Base-by-base conservation (phyloP, 305 asterid species). In the Solanum hybrid region DNA sequence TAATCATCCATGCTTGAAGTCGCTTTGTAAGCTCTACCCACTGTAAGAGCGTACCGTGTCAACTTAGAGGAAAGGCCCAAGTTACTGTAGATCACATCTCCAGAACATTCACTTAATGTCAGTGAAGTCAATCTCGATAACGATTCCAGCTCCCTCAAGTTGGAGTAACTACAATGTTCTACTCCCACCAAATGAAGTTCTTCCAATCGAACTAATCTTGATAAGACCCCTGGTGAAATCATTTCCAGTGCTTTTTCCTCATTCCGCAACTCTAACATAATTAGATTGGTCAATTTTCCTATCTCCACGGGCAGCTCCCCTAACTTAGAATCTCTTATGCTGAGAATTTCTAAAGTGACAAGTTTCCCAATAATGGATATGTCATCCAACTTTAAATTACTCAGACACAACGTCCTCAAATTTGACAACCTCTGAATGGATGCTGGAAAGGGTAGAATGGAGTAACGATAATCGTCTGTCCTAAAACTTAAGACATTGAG, bases 181-280 rank as follows among this genome's bases (percentile, higher is more conserved):
- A 78, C 31, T 36, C 11, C 39, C 8, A 6, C 24, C 34, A 90
- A 18, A 76, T 89, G 85, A 5, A 92, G 24, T 78, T 92, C 93
- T 34, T 92, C 91, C 84, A 90, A 69, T 31, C 64, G 80, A 18
- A 57, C 40, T 46, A 92, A 33, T 13, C 83, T 34, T 37, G 91
- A 81, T 28, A 92, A 42, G 69, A 89, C 74, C 24, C 89, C 90
- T 0, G 86, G 57, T 6, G 18, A 64, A 75, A 69, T 61, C 11
- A 20, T 61, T 61, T 61, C 26, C 5, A 61, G 71, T 61, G 26
- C 2, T 61, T 22, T 61, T 20, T 61, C 26, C 71, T 20, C 71
- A 61, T 61, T 61, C 33, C 76, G 6, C 73, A 22, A 22, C 76
- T 69, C 33, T 11, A 69, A 69, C 33, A 69, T 5, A 24, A 69